Conservation (phyloP, 176 grass and related monocot genomes). For the Oryza glumipatula region DNA sequence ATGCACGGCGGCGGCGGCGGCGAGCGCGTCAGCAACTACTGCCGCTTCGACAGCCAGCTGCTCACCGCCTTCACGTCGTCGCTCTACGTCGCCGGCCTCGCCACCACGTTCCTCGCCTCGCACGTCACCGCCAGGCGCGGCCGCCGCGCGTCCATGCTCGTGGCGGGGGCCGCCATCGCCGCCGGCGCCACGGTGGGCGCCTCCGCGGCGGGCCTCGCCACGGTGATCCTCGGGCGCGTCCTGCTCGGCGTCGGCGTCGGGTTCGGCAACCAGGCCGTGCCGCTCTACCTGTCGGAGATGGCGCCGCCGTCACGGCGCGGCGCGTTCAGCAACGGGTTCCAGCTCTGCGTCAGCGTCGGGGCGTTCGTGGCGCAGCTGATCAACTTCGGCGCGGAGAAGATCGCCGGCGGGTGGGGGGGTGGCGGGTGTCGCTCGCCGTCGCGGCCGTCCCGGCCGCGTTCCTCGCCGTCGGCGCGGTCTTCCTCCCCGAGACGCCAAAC, state of each 20-base stretch:
- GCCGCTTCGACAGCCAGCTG: slow-evolving; percentile 72
- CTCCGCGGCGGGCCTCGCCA: slow-evolving; percentile 39
- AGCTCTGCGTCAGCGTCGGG: slow-evolving; percentile 47
- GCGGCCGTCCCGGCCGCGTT: slow-evolving; percentile 42
- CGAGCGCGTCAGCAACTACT: slow-evolving; percentile 64
- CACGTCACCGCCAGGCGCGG: slow-evolving; percentile 39
- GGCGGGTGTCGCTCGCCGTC: slow-evolving; percentile 53
- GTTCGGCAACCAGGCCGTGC: slow-evolving; percentile 57
- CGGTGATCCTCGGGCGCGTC: slow-evolving; percentile 49
- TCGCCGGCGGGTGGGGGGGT: slow-evolving; percentile 52
- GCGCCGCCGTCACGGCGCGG: slow-evolving; percentile 45
- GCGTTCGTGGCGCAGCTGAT: slow-evolving; percentile 39
- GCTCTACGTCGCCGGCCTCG: slow-evolving; percentile 58
- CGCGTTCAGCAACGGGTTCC: slow-evolving; percentile 54
- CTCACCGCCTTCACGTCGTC: slow-evolving; percentile 67
- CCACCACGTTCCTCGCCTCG: slow-evolving; percentile 48
- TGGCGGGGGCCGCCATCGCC: slow-evolving; percentile 42
- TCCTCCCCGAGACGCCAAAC: slow-evolving; percentile 62
- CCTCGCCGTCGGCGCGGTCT: slow-evolving; percentile 45
- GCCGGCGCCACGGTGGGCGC: slow-evolving; percentile 42
- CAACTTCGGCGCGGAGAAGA: slow-evolving; percentile 56
- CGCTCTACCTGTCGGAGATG: slow-evolving; percentile 65
- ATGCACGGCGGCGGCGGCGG: slow-evolving; percentile 42
- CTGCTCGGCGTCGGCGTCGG: slow-evolving; percentile 60
- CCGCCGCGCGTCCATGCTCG: slow-evolving; percentile 47